A percentile compares a stretch with the other conserved stretches of the same genome.
phyloP scores from a whole-genome alignment of 768 basidiomycete genomes.

The Pleurotus citrinopileatus region DNA sequence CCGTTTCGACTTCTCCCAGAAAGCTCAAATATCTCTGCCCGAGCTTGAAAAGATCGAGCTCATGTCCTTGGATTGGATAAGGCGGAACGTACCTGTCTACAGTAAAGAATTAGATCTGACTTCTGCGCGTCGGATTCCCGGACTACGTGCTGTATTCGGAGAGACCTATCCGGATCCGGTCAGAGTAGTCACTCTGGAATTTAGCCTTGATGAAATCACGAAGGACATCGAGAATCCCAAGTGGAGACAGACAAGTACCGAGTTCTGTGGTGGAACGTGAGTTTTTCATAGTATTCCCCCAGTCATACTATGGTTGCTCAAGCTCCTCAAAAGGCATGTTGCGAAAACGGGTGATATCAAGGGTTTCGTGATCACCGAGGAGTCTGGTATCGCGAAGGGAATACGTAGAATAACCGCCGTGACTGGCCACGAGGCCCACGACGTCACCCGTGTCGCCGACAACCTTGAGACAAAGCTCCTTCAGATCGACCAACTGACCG shows the following conservation, averaged over 20 bases:
- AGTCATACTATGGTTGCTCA: conserved; percentile 5
- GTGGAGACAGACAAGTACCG: conserved; percentile 90
- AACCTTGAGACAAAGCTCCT: conserved; percentile 62
- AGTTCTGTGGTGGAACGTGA: conserved; percentile 98
- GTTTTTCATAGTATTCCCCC: conserved; percentile 27
- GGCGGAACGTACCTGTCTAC: conserved; percentile 83
- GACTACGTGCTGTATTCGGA: conserved; percentile 94
- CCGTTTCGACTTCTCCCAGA: conserved; percentile 98
- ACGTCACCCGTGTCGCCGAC: conserved; percentile 68
- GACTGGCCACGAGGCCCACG: conserved; percentile 90
- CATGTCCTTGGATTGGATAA: conserved; percentile 88
- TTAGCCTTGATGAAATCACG: conserved; percentile 80
- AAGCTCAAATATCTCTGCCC: conserved; percentile 71
- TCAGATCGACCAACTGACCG: conserved; percentile 53
- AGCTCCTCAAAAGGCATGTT: conserved; percentile 64
- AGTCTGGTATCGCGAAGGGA: conserved; percentile 97
- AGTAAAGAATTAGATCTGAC: conserved; percentile 82
- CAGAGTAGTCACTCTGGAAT: conserved; percentile 89
- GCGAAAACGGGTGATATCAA: conserved; percentile 97
- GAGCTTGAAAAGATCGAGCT: conserved; percentile 83
- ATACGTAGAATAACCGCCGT: conserved; percentile 93
- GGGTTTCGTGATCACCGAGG: conserved; percentile 91
- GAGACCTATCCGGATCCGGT: conserved; percentile 98
- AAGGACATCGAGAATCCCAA: conserved; percentile 84
- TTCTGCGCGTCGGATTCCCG: conserved; percentile 84